Conservation (phyloP, 2,329 filamentous ascomycete genomes). For the Cercospora nicotianae region DNA sequence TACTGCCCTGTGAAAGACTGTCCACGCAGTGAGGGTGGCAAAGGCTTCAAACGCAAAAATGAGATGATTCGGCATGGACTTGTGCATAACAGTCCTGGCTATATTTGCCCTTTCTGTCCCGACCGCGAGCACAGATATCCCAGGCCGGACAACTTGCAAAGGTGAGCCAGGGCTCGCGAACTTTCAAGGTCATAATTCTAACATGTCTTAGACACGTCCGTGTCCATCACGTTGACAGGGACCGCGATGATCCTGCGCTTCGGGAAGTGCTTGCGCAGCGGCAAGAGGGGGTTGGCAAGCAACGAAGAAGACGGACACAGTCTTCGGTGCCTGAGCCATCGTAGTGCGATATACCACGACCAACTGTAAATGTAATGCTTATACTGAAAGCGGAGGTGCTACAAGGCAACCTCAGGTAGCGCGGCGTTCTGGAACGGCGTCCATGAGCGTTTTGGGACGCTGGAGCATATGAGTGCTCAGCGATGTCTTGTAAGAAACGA, state of each 20-base stretch:
- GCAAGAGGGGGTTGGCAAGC: constrained; percentile 76
- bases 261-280: constrained; percentile 83
- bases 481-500: not conserved
- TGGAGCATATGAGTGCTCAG: not conserved
- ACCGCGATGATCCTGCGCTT: constrained; percentile 79
- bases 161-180: constrained; percentile 55
- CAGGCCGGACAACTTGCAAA: constrained; percentile 90
- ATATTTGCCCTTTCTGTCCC: constrained; percentile 93
- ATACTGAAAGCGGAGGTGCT: not conserved
- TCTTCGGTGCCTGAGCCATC: constrained; percentile 10
- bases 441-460: not conserved
- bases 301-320: constrained; percentile 65
- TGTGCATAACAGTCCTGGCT: constrained; percentile 91
- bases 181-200: not conserved
- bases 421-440: not conserved
- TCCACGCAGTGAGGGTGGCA: constrained; percentile 60
- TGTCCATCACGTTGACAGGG: constrained; percentile 86
- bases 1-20: constrained; percentile 62
- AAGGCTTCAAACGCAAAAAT: constrained; percentile 68
- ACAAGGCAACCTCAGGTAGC: constrained; percentile 1
- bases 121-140: constrained; percentile 94
- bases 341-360: not conserved
- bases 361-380: constrained; percentile 5
- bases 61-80: constrained; percentile 77
- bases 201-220: constrained; percentile 72